phyloP scores from a whole-genome alignment of 169 alveolate species.

The Plasmodium vivax region DNA sequence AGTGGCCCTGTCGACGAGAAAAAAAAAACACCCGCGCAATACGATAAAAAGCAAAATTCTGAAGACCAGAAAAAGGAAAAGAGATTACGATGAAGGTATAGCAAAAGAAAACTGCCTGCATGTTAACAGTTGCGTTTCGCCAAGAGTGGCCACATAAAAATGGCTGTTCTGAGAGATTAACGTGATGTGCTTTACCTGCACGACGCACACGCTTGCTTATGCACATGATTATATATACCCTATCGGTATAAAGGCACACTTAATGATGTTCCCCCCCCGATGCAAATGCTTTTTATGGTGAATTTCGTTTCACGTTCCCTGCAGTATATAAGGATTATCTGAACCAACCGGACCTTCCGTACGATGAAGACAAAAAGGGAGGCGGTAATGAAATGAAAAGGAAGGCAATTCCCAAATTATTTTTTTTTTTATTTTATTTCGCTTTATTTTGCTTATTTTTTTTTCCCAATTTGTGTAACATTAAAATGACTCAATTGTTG shows the following conservation, averaged over 20 bases:
- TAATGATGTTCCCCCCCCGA: background rate
- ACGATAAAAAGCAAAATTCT: conserved; percentile 67
- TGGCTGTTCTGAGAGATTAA: background rate
- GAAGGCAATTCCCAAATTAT: background rate
- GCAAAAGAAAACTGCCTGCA: background rate
- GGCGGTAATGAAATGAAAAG: conserved; percentile 34
- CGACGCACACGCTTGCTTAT: background rate
- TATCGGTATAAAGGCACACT: background rate
- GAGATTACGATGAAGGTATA: conserved; percentile 67
- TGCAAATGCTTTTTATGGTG: background rate
- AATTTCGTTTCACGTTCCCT: background rate
- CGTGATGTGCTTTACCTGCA: background rate
- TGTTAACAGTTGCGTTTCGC: background rate
- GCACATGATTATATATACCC: background rate
- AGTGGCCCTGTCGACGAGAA: conserved; percentile 71
- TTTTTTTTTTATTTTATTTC: background rate
- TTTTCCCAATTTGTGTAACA: background rate
- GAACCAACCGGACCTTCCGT: conserved; percentile 29
- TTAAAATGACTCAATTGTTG: background rate
- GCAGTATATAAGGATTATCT: conserved; percentile 52
- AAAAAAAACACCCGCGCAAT: conserved; percentile 67
- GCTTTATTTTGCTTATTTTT: background rate
- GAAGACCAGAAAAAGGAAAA: conserved; percentile 61
- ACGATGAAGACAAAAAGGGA: conserved; percentile 69
- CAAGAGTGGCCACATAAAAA: background rate